Conservation (phyloP, 257 asterid genomes). For the Solanum lycopersicoides region DNA sequence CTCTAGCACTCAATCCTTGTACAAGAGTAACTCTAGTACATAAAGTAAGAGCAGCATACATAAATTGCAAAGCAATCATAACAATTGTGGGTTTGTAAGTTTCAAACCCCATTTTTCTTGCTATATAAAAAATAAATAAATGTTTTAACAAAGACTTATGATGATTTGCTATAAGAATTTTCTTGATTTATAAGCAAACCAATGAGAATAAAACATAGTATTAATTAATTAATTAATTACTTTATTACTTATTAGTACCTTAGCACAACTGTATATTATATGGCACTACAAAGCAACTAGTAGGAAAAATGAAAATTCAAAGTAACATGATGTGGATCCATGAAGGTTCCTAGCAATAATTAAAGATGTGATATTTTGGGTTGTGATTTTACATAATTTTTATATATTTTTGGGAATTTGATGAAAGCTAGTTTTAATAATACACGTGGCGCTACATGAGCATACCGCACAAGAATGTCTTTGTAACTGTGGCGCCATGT, state of each 20-base stretch:
- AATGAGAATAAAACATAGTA: not conserved
- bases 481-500: not conserved
- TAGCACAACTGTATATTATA: not conserved
- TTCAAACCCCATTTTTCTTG: slow-evolving; percentile 29
- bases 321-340: not conserved
- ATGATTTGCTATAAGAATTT: not conserved
- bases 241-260: not conserved
- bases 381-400: not conserved
- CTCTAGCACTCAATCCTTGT: slow-evolving; percentile 47
- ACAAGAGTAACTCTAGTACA: slow-evolving; percentile 27
- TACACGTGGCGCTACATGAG: not conserved
- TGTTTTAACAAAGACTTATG: not conserved
- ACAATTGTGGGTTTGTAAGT: slow-evolving; percentile 32
- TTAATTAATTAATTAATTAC: not conserved
- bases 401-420: not conserved
- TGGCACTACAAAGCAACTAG: not conserved
- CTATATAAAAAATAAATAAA: not conserved
- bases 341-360: not conserved
- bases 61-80: slow-evolving; percentile 37
- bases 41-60: slow-evolving; percentile 35
- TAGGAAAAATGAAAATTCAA: not conserved
- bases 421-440: not conserved
- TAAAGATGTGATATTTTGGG: not conserved
- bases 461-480: not conserved
- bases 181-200: not conserved